Base-by-base conservation (phyloP, 345 rosid species). In the Brassica carinata region DNA sequence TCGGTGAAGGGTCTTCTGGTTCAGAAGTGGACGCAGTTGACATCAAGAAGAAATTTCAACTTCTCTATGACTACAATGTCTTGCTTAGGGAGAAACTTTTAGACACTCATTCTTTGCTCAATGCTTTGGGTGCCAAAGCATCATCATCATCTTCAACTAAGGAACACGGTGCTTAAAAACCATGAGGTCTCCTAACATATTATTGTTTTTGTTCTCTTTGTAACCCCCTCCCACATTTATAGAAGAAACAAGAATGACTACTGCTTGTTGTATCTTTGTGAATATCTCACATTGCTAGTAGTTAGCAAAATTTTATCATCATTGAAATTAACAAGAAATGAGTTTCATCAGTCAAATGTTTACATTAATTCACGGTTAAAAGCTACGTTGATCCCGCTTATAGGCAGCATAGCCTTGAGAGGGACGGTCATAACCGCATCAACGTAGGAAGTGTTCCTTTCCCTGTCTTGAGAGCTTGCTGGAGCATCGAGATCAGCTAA, bases 401-500 rank as follows among this genome's bases (percentile, higher is more conserved):
- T n/a, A n/a, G n/a, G n/a, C n/a, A n/a, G 68, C 87, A 92, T 64
- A 27, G 90, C 78, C 74, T 83, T 74, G 11, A 81, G 79, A 7
- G 99, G 99, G 73, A 91, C 91, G 64, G 99, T 94, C 80, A 92
- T 67, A 59, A 94, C 97, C 6, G 92, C 93, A 86, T 94, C 98
- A 45, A 92, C 98, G 83, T 91, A 94, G 0, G 71, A 83, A 34
- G 86, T 85, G 82, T 91, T 91, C 82, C 98, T 85, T 82, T 81
- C 19, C 73, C 85, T 17, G 99, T 86, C 83, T 94, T 94, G 78
- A 94, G 89, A 73, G 97, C 97, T 85, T 91, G 99, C 3, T 58
- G 99, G 99, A 29, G 99, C 99, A 85, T 94, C 99, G 33, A 83
- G 81, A 82, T 94, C 99, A 27, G 99, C 94, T 29, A 94, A 67